Percentiles rank a stretch among this genome's conserved stretches.
phyloP scores from a whole-genome alignment of 768 basidiomycete genomes.

The Pholiota molesta region DNA sequence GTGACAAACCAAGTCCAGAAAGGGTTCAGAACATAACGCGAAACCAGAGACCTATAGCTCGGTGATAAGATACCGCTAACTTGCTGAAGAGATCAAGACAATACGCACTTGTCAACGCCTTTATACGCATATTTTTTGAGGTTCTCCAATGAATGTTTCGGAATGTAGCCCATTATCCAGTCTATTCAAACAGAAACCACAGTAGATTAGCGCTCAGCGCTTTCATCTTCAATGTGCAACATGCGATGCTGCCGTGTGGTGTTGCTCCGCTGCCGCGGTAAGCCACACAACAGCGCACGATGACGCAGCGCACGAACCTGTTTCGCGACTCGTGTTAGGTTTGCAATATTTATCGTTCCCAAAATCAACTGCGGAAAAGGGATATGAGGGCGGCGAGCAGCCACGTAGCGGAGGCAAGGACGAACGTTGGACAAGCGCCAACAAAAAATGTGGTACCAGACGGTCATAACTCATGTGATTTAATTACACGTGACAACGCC shows the following conservation, averaged over 20 bases:
- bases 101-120: constrained; percentile 74
- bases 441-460: not conserved
- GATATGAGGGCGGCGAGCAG: not conserved
- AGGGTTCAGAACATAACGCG: constrained; percentile 75
- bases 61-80: constrained; percentile 8
- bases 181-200: not conserved
- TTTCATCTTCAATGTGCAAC: not conserved
- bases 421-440: not conserved
- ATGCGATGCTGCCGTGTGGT: not conserved
- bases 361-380: not conserved
- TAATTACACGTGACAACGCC: not conserved
- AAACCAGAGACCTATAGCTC: constrained; percentile 65
- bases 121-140: constrained; percentile 81
- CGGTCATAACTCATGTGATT: not conserved
- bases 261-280: not conserved
- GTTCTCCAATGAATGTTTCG: constrained; percentile 68
- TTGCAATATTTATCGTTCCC: not conserved
- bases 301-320: not conserved
- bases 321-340: not conserved
- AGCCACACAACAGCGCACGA: not conserved
- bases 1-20: constrained; percentile 94
- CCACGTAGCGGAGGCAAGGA: not conserved
- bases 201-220: not conserved
- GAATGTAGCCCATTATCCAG: constrained; percentile 62
- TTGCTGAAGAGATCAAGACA: constrained; percentile 1